These are phyloP conservation scores for Penicillium sp. DNA, from an alignment of 2,329 filamentous ascomycete genomes.

Conservation along the genomic window DNA sequence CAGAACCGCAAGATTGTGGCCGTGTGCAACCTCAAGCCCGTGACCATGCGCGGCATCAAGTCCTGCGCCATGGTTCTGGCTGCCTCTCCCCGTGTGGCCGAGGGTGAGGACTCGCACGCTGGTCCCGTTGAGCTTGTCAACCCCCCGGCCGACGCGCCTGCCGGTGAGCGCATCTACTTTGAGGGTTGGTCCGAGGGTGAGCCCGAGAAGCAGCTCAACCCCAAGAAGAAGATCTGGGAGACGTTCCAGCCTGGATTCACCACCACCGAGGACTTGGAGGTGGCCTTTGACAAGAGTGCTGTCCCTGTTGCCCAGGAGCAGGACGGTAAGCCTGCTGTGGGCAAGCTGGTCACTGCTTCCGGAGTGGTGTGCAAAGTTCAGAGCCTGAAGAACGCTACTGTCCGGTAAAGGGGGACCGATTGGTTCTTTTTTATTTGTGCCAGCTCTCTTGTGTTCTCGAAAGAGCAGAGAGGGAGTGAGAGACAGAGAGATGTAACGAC, in stretches of 20 bases:
- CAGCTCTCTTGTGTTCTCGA: background rate
- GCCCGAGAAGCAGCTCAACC: constrained; percentile 89
- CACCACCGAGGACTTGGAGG: constrained; percentile 72
- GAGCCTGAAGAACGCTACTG: constrained; percentile 70
- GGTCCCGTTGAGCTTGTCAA: constrained; percentile 87
- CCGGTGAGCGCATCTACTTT: constrained; percentile 85
- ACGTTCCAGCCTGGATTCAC: constrained; percentile 93
- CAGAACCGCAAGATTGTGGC: constrained; percentile 91
- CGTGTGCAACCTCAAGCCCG: constrained; percentile 96
- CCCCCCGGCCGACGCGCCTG: constrained; percentile 70
- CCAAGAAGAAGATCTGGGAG: constrained; percentile 99
- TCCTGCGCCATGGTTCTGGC: constrained; percentile 87
- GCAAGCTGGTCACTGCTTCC: constrained; percentile 64
- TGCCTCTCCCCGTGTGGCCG: constrained; percentile 74
- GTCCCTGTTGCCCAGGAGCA: constrained; percentile 71
- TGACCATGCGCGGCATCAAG: constrained; percentile 93
- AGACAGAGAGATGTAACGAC: too few species aligned
- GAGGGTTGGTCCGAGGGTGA: constrained; percentile 83
- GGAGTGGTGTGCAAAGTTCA: constrained; percentile 79
- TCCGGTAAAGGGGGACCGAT: constrained; percentile 57
- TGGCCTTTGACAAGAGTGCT: constrained; percentile 73
- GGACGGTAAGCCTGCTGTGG: constrained; percentile 49
- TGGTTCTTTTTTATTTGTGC: background rate
- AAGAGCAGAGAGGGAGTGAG: background rate
- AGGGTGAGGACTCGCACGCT: constrained; percentile 80